These are phyloP conservation scores for Aureobasidium sp. DNA, from an alignment of 2,329 filamentous ascomycete genomes.

Conservation along the genomic window DNA sequence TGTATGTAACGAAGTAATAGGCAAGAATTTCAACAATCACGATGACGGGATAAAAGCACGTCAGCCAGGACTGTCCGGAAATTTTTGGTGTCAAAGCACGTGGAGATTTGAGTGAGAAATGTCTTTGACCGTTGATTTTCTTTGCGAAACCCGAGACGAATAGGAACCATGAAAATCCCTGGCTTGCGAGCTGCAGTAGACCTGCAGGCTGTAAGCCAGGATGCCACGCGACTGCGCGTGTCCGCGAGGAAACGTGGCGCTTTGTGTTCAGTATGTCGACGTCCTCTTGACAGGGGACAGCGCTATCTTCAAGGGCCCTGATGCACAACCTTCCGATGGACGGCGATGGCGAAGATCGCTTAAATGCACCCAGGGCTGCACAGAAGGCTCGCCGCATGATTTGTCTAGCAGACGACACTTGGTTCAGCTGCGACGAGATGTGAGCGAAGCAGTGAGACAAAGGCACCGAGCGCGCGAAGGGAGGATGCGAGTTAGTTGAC, in stretches of 20 bases:
- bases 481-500: slow-evolving; percentile 1
- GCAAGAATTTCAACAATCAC: neutral
- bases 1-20: neutral
- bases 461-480: neutral
- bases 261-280: slow-evolving; percentile 11
- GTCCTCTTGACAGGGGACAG: slow-evolving; percentile 11
- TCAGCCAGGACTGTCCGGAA: slow-evolving; percentile 4
- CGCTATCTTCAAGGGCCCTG: neutral
- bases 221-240: slow-evolving; percentile 15
- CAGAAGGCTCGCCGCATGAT: slow-evolving; percentile 8
- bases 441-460: slow-evolving; percentile 10
- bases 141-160: slow-evolving; percentile 7
- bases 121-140: slow-evolving; percentile 10
- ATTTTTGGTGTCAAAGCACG: slow-evolving; percentile 4
- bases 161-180: slow-evolving; percentile 1
- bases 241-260: slow-evolving; percentile 15
- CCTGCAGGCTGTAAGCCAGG: neutral
- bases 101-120: slow-evolving; percentile 8
- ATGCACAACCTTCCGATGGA: slow-evolving; percentile 11
- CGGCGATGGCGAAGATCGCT: slow-evolving; percentile 9
- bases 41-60: neutral
- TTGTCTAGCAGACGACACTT: neutral
- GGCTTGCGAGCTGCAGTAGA: slow-evolving; percentile 6
- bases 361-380: slow-evolving; percentile 10
- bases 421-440: neutral